Conservation (phyloP, 2,329 filamentous ascomycete species). For the Clarireedia homoeocarpa region DNA sequence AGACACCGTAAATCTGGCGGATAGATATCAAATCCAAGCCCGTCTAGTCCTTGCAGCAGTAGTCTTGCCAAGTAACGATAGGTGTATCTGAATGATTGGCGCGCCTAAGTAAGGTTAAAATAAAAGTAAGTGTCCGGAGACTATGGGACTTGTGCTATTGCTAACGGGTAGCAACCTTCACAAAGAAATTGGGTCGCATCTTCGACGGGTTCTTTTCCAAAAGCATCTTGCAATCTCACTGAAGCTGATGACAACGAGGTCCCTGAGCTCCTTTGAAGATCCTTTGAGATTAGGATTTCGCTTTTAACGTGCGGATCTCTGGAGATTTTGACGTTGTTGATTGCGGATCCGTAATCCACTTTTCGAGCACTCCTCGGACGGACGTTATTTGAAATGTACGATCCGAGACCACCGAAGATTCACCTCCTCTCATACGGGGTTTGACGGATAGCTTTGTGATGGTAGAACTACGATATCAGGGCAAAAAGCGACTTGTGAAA, state of each 20-base stretch:
- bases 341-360: too few relatives aligned
- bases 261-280: background rate
- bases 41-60: background rate
- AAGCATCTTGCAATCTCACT: background rate
- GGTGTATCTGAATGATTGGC: background rate
- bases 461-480: too few relatives aligned
- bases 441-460: too few relatives aligned
- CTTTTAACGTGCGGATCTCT: background rate
- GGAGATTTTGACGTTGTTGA: too few relatives aligned
- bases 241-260: background rate
- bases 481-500: background rate
- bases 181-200: constrained; percentile 1
- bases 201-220: constrained; percentile 2
- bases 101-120: background rate
- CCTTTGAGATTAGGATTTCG: background rate
- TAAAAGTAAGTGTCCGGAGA: background rate
- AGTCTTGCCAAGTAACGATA: background rate
- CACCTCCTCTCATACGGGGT: too few relatives aligned
- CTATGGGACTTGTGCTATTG: background rate
- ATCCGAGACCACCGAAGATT: too few relatives aligned
- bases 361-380: too few relatives aligned
- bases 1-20: too few relatives aligned
- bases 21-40: background rate
- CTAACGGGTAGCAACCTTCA: constrained; percentile 1
- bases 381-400: too few relatives aligned